Percentiles rank a stretch among this genome's conserved stretches.
Conservation (phyloP, 345 rosid species). For the Rhizophora mangle region DNA sequence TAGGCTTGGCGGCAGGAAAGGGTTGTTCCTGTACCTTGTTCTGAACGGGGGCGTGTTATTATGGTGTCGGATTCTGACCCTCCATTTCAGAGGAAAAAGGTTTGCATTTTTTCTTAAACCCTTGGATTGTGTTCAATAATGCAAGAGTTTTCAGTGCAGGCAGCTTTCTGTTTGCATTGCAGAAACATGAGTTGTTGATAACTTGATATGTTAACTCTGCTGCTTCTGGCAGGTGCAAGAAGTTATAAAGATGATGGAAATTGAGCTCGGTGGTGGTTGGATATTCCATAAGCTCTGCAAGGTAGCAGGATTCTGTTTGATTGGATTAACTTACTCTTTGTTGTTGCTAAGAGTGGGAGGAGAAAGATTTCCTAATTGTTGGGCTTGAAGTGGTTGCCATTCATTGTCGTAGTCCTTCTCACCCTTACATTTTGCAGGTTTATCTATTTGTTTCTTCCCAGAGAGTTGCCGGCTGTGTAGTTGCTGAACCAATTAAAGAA, state of each 20-base stretch:
- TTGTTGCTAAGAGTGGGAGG: too few species aligned
- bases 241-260: constrained; percentile 74
- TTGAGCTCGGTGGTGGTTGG: constrained; percentile 80
- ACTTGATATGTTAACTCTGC: constrained; percentile 1
- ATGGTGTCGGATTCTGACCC: constrained; percentile 54
- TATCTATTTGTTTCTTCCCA: constrained; percentile 58
- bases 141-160: background rate
- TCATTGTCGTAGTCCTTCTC: background rate
- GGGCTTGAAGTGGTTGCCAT: background rate
- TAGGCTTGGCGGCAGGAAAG: constrained; percentile 74
- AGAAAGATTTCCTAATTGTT: background rate
- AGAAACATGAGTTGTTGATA: background rate
- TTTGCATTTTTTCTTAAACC: constrained; percentile 12
- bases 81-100: constrained; percentile 66
- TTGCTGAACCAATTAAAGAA: constrained; percentile 77
- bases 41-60: constrained; percentile 43
- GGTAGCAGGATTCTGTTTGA: constrained; percentile 31
- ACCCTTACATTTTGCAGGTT: constrained; percentile 41
- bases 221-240: constrained; percentile 57
- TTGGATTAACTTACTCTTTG: background rate
- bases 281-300: constrained; percentile 64
- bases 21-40: constrained; percentile 34
- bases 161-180: background rate
- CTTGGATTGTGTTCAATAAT: background rate
- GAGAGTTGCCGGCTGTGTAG: constrained; percentile 66